Evolutionary conservation across 805 yeast species (phyloP), one percentile per base, ranked within the genome.

Genomic region (Candida methanosorbosa): DNA sequence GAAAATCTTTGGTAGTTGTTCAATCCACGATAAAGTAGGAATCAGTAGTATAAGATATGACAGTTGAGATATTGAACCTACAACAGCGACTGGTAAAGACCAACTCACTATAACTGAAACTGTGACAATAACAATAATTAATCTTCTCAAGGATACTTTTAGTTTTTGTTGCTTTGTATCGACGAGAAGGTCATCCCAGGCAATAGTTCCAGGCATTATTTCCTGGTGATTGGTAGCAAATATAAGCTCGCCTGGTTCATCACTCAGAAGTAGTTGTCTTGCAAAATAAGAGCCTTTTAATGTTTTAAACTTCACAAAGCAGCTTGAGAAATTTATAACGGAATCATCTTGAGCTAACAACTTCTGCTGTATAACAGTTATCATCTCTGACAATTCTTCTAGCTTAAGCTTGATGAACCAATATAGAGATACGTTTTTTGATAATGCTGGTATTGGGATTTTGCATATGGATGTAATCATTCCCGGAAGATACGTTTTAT

Each of bases 51-150:
- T 69, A 32, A 83, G 52, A 40, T 76, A 70, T 0, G 88, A 84
- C 3, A 79, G 61, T 45, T 86, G 95, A 0, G 94, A 75, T 0
- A 87, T 58, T 21, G 85, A 57, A 1, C 90, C 87, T 14, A 85
- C 75, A 38, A 82, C 66, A 0, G 94, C 85, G 1, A 86, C 90
- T 0, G 96, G 96, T 2, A 86, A 54, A 1, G 85, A 83, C 79
- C 94, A 87, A 27, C 58, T 50, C 4, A 67, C 42, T 5, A 80
- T 76, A 1, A 84, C 58, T 1, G 64, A 39, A 8, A 73, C 51
- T 36, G 76, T 64, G 13, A 71, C 25, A 4, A 68, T 31, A 19
- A 66, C 68, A 0, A 81, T 77, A 4, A 65, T 26, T 3, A 63
- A 49, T 13, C 59, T 56, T 46, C 75, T 66, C 0, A 65, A 17